Evolutionary conservation across 139 green algal species (phyloP).

Genomic region (Chlorella ohadii): DNA sequence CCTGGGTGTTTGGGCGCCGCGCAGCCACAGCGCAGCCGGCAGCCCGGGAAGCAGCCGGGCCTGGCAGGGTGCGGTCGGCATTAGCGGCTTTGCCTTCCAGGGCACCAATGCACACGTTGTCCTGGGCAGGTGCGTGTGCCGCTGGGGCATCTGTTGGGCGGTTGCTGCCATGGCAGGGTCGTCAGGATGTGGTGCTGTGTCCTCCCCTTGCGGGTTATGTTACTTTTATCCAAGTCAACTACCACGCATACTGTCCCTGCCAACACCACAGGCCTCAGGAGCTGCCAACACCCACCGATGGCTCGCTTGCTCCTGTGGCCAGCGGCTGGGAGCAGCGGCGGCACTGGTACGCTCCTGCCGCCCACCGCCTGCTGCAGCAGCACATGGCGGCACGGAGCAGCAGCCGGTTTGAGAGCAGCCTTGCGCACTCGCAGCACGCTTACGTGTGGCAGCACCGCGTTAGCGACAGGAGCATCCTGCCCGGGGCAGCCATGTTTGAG

Average conservation of each 20-base stretch:
- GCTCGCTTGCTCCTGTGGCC: not conserved
- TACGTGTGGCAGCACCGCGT: slow-evolving; percentile 71
- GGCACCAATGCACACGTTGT: slow-evolving; percentile 60
- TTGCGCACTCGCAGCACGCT: not conserved
- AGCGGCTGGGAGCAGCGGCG: slow-evolving; percentile 14
- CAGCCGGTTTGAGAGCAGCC: slow-evolving; percentile 37
- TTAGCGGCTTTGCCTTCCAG: slow-evolving; percentile 48
- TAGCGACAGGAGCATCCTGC: slow-evolving; percentile 54
- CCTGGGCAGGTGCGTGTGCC: not conserved
- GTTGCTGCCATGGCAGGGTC: no score
- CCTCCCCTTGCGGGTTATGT: no score
- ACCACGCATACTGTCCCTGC: no score
- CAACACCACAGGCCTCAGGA: not conserved
- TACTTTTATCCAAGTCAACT: no score
- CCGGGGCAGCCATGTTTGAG: slow-evolving; percentile 70
- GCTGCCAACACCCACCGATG: not conserved
- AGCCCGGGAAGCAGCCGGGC: not conserved
- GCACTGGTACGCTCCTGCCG: slow-evolving; percentile 30
- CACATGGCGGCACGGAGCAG: not conserved
- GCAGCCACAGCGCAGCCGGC: not conserved
- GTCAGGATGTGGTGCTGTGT: no score
- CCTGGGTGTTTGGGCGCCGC: not conserved
- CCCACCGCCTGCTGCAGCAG: slow-evolving; percentile 23
- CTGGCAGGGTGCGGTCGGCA: not conserved
- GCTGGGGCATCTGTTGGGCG: not conserved